phyloP scores from a whole-genome alignment of 1,284 basidiomycete genomes.

The Leccinum colubrinum region DNA sequence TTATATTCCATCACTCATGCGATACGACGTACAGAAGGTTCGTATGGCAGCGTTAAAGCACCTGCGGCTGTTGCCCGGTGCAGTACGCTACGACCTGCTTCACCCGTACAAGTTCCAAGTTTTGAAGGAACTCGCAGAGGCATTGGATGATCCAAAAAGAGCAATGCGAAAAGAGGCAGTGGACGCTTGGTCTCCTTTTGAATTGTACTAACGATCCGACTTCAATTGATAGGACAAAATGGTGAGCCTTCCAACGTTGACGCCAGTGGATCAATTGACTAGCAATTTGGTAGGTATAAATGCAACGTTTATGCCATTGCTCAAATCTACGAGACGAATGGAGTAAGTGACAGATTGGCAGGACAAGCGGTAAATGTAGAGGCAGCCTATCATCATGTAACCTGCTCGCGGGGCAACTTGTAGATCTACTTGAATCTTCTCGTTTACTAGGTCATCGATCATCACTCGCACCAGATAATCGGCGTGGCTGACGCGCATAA shows the following conservation, averaged over 20 bases:
- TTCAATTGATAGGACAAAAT: slow-evolving; percentile 44
- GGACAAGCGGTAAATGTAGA: background rate
- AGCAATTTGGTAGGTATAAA: slow-evolving; percentile 47
- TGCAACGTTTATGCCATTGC: slow-evolving; percentile 43
- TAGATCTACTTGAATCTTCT: too few relatives aligned
- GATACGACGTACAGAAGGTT: slow-evolving; percentile 50
- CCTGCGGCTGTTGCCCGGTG: slow-evolving; percentile 68
- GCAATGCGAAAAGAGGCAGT: slow-evolving; percentile 85
- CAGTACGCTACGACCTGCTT: slow-evolving; percentile 77
- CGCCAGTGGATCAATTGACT: background rate
- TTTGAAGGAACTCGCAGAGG: slow-evolving; percentile 69
- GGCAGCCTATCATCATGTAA: too few relatives aligned
- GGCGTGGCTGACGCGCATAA: too few relatives aligned
- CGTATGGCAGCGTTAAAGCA: slow-evolving; percentile 76
- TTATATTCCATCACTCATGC: background rate
- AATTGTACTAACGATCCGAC: slow-evolving; percentile 2
- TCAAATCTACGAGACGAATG: background rate
- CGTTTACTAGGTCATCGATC: background rate
- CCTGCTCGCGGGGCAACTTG: too few relatives aligned
- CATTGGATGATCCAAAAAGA: slow-evolving; percentile 83
- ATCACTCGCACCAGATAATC: background rate
- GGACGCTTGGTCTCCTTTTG: slow-evolving; percentile 20
- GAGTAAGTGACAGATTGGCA: background rate
- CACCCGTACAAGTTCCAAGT: slow-evolving; percentile 74
- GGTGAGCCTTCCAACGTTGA: slow-evolving; percentile 35